Conservation (phyloP, 176 grass and related monocot genomes). For the Cocos nucifera region DNA sequence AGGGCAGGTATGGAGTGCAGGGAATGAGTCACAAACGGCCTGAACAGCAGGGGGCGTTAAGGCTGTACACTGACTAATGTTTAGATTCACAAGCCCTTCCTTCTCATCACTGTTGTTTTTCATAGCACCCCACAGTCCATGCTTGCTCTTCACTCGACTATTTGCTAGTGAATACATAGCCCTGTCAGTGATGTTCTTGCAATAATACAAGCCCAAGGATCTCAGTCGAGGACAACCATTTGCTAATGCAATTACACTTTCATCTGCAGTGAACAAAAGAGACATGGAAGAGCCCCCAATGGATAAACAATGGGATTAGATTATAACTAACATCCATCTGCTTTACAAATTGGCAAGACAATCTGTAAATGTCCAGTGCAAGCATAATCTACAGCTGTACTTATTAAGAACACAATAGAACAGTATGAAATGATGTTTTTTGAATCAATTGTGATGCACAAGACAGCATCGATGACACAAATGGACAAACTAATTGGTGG, state of each 20-base stretch:
- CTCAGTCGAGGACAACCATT: slow-evolving; percentile 12
- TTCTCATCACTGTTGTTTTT: neutral
- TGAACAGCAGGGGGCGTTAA: slow-evolving; percentile 10
- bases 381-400: too few relatives aligned
- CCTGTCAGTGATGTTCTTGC: slow-evolving; percentile 13
- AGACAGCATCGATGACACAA: too few relatives aligned
- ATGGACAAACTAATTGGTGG: too few relatives aligned
- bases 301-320: neutral
- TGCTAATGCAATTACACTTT: slow-evolving; percentile 13
- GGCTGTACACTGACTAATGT: slow-evolving; percentile 13
- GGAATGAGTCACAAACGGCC: slow-evolving; percentile 16
- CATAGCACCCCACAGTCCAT: neutral
- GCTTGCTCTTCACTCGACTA: slow-evolving; percentile 6
- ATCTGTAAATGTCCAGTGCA: too few relatives aligned
- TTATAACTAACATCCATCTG: too few relatives aligned
- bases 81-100: slow-evolving; percentile 7
- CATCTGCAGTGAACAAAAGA: slow-evolving; percentile 9
- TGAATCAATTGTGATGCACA: too few relatives aligned
- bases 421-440: too few relatives aligned
- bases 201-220: slow-evolving; percentile 11
- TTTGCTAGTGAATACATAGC: slow-evolving; percentile 16
- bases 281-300: neutral
- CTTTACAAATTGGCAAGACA: too few relatives aligned
- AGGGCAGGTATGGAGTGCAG: slow-evolving; percentile 8
- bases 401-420: too few relatives aligned